phyloP scores from a whole-genome alignment of 352 stramenopile genomes.

The Pelagophyceae sp. region DNA sequence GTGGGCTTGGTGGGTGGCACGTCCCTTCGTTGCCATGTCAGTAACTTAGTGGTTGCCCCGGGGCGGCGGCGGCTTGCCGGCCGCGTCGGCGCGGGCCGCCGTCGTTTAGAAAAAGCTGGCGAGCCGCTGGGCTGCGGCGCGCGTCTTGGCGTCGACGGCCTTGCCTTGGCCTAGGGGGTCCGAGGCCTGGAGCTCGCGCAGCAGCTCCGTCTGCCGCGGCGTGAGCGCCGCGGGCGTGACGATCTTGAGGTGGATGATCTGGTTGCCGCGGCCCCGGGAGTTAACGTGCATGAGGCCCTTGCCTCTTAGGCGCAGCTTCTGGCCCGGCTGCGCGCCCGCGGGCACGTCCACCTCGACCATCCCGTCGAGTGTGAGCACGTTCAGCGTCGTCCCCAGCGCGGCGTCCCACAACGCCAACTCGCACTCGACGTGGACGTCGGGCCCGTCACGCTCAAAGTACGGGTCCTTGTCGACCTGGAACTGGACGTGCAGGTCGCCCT shows the following conservation, averaged over 20 bases:
- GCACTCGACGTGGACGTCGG: slow-evolving; percentile 84
- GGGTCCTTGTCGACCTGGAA: slow-evolving; percentile 83
- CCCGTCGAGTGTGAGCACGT: slow-evolving; percentile 91
- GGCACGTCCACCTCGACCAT: slow-evolving; percentile 94
- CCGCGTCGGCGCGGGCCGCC: no score
- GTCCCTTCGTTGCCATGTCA: no score
- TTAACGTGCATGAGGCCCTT: slow-evolving; percentile 91
- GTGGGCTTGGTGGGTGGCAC: no score
- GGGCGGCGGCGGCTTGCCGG: no score
- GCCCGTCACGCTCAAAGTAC: slow-evolving; percentile 89
- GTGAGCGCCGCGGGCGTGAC: slow-evolving; percentile 86
- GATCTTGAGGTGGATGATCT: slow-evolving; percentile 92
- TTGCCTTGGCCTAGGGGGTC: background rate
- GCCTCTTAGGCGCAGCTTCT: slow-evolving; percentile 86
- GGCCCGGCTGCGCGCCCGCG: slow-evolving; percentile 84
- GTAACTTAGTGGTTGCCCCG: no score
- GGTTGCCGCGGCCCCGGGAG: slow-evolving; percentile 73
- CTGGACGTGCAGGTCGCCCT: slow-evolving; percentile 83
- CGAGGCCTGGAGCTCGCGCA: slow-evolving; percentile 71
- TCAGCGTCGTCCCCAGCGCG: slow-evolving; percentile 78
- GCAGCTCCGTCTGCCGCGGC: slow-evolving; percentile 81
- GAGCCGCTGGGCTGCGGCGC: background rate
- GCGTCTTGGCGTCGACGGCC: background rate
- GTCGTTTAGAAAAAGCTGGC: background rate
- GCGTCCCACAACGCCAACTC: slow-evolving; percentile 82